Evolutionary conservation across 352 stramenopile species (phyloP).

Genomic region (Thalassiosira hispida): DNA sequence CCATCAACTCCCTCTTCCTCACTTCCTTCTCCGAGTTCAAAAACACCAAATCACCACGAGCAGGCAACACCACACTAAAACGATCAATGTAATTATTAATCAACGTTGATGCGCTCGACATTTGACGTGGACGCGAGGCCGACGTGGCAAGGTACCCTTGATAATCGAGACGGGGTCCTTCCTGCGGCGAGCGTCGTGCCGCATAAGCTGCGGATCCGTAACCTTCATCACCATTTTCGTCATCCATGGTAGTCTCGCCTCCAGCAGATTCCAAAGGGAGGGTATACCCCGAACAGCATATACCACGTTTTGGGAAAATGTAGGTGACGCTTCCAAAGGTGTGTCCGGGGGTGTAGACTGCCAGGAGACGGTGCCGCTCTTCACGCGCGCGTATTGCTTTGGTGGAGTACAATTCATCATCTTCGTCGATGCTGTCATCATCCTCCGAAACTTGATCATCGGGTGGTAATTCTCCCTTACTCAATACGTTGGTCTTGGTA

Average conservation of each 20-base stretch:
- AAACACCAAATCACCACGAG: conserved; percentile 69
- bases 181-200: conserved; percentile 12
- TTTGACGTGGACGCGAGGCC: conserved; percentile 68
- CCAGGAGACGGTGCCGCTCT: conserved; percentile 69
- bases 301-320: conserved; percentile 72
- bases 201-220: conserved; percentile 15
- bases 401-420: conserved; percentile 59
- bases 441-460: conserved; percentile 48
- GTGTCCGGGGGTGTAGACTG: conserved; percentile 79
- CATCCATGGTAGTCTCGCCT: not conserved
- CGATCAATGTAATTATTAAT: conserved; percentile 76
- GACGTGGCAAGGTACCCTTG: conserved; percentile 81
- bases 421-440: conserved; percentile 4
- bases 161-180: conserved; percentile 72
- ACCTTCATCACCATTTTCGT: conserved; percentile 38
- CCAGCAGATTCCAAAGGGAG: conserved; percentile 73
- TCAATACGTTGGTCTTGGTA: conserved; percentile 60
- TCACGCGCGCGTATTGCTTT: conserved; percentile 72
- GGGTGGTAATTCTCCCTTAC: conserved; percentile 61
- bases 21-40: conserved; percentile 53
- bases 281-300: conserved; percentile 77
- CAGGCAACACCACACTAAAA: conserved; percentile 72
- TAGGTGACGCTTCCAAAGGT: conserved; percentile 81
- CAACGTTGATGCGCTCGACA: conserved; percentile 71
- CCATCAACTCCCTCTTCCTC: conserved; percentile 62